Percentiles rank a stretch among this genome's conserved stretches.
These are phyloP conservation scores for Termitomyces sp. DNA, from an alignment of 768 basidiomycete genomes.

Conservation along the genomic window DNA sequence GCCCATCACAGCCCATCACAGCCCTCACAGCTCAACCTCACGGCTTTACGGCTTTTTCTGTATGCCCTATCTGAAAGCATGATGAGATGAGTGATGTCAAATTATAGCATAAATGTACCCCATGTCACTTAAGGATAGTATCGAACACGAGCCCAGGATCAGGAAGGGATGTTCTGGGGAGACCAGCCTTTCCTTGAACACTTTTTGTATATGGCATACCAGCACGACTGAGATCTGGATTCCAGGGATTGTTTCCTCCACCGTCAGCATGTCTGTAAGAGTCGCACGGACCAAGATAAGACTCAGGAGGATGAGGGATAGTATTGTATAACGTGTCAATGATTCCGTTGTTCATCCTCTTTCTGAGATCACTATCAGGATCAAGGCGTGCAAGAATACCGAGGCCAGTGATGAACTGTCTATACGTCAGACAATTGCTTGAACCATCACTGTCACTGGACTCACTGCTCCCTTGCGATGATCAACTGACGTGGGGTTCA, in stretches of 20 bases:
- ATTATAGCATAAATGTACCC: slow-evolving; percentile 21
- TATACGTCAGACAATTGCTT: background rate
- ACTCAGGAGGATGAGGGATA: slow-evolving; percentile 47
- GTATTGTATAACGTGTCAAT: slow-evolving; percentile 52
- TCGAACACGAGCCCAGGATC: slow-evolving; percentile 63
- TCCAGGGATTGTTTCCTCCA: slow-evolving; percentile 40
- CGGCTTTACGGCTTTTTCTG: too few relatives aligned
- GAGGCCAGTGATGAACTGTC: slow-evolving; percentile 25
- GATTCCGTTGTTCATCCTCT: slow-evolving; percentile 20
- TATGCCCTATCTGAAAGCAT: too few relatives aligned
- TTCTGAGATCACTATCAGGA: slow-evolving; percentile 15
- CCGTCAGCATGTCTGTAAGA: slow-evolving; percentile 48
- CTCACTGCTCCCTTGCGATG: slow-evolving; percentile 36
- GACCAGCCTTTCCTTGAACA: slow-evolving; percentile 39
- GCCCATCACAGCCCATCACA: too few relatives aligned
- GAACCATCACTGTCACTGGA: background rate
- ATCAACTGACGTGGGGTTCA: slow-evolving; percentile 34
- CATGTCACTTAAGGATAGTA: slow-evolving; percentile 41
- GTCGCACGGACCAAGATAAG: slow-evolving; percentile 30
- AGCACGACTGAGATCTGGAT: slow-evolving; percentile 46
- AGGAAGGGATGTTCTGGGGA: slow-evolving; percentile 43
- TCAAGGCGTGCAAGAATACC: slow-evolving; percentile 24
- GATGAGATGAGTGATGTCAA: background rate
- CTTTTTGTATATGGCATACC: slow-evolving; percentile 51
- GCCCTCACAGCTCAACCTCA: too few relatives aligned